Evolutionary conservation across 441 rosid species (phyloP), one percentile per base, ranked within the genome.

Genomic region (Manihot esculenta): DNA sequence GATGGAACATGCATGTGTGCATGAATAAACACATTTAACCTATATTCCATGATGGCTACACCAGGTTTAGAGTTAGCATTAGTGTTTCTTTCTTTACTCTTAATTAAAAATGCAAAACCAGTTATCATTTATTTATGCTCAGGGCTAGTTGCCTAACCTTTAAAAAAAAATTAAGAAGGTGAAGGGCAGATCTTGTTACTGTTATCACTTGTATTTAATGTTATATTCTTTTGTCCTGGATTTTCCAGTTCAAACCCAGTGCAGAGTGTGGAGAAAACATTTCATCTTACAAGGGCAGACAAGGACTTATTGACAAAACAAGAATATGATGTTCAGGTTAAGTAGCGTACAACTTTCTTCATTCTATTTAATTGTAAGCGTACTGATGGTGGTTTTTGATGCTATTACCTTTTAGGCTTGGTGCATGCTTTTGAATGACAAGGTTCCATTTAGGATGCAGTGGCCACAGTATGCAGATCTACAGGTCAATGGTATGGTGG

Each of bases 391-490:
- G 69, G 62, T 53, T 72, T 38, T 17, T 65, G 51, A 73, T 81
- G 62, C 45, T 62, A 30, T 54, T 68, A 17, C 64, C 55, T 20
- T 73, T 38, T 65, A 96, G 99, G 98, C 92, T 30, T 96, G 99
- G 98, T 96, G 99, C 76, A 93, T 96, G 98, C 98, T 96, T 80
- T 83, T 96, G 77, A 93, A 92, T 80, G 99, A 93, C 81, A 93
- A 92, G 83, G 99, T 93, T 77, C 77, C 89, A 53, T 93, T 82
- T 74, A 89, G 99, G 89, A 90, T 96, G 93, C 99, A 92, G 72
- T 96, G 99, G 99, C 99, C 98, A n/a, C 98, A 89, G 47, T 80
- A 77, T 84, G 86, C 92, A 63, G 98, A 96, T 74, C 86, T 96
- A 71, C 99, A 92, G 79, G 81, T 93, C 79, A 93, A 96, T 84